Percentiles rank a stretch among this genome's conserved stretches.
These are phyloP conservation scores for Tephrocybe sp. DNA, from an alignment of 768 basidiomycete genomes.

Conservation along the genomic window DNA sequence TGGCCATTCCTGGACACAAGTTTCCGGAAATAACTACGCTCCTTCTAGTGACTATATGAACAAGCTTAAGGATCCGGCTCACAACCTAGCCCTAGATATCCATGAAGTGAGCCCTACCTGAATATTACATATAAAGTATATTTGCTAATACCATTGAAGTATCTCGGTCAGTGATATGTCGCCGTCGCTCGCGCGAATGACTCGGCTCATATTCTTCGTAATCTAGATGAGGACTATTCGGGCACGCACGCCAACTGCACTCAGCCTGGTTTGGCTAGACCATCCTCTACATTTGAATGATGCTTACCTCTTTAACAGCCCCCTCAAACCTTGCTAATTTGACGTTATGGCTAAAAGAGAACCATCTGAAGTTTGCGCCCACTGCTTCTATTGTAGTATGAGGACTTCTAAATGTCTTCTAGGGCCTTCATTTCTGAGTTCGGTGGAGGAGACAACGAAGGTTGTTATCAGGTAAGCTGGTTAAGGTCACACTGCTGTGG, in stretches of 20 bases:
- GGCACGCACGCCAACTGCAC: conserved; percentile 39
- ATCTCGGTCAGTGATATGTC: conserved; percentile 5
- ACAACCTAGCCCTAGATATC: conserved; percentile 43
- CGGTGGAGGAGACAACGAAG: conserved; percentile 40
- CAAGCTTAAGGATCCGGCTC: conserved; percentile 35
- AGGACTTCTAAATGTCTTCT: neutral
- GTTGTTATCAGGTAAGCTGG: conserved; percentile 33
- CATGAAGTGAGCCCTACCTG: conserved; percentile 33
- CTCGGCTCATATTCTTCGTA: neutral
- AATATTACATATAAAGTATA: neutral
- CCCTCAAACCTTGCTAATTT: conserved; percentile 39
- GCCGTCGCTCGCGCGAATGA: neutral
- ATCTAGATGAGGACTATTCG: conserved; percentile 39
- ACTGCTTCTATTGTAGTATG: neutral
- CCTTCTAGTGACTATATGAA: conserved; percentile 43
- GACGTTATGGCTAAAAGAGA: conserved; percentile 39
- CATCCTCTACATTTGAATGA: neutral
- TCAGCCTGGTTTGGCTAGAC: conserved; percentile 32
- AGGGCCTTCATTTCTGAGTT: conserved; percentile 46
- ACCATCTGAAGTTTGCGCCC: conserved; percentile 34
- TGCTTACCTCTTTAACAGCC: conserved; percentile 10
- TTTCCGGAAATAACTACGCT: conserved; percentile 27
- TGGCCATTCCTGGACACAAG: conserved; percentile 41
- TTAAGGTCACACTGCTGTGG: neutral
- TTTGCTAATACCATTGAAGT: neutral